A percentile compares a stretch with the other conserved stretches of the same genome.
Evolutionary conservation across 768 basidiomycete genomes (phyloP).

Genomic region (Kwoniella bestiolae): DNA sequence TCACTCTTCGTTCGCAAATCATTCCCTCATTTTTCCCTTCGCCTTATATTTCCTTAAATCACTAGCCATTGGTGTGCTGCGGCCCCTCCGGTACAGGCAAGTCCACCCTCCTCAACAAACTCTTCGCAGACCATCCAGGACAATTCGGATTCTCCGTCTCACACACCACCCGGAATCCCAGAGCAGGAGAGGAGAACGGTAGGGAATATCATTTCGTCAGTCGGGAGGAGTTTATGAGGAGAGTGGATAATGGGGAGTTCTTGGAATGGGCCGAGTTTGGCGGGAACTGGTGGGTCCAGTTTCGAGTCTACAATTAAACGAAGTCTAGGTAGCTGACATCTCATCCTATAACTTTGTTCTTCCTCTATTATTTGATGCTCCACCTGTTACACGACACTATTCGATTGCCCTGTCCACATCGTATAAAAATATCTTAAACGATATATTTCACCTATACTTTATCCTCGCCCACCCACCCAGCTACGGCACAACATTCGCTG

Average conservation of each 20-base stretch:
- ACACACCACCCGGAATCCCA: slow-evolving; percentile 85
- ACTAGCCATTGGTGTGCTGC: slow-evolving; percentile 78
- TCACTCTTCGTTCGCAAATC: too few species aligned
- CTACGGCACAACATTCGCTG: slow-evolving; percentile 87
- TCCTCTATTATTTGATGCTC: too few species aligned
- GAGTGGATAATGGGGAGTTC: slow-evolving; percentile 75
- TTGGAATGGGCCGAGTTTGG: slow-evolving; percentile 95
- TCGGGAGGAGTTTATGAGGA: slow-evolving; percentile 69
- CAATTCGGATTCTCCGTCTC: slow-evolving; percentile 93
- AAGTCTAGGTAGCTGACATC: too few species aligned
- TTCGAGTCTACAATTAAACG: background rate
- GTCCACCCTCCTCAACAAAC: slow-evolving; percentile 79
- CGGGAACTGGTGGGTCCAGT: slow-evolving; percentile 65
- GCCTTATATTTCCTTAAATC: too few species aligned
- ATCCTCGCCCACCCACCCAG: slow-evolving; percentile 17
- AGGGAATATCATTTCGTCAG: slow-evolving; percentile 85
- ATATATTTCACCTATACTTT: background rate
- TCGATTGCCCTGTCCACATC: too few species aligned
- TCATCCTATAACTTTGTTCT: too few species aligned
- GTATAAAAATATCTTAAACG: background rate
- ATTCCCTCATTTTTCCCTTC: too few species aligned
- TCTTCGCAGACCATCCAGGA: slow-evolving; percentile 79
- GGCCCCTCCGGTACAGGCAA: slow-evolving; percentile 95
- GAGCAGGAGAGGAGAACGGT: slow-evolving; percentile 80
- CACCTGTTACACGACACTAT: too few species aligned